These are phyloP conservation scores for Heterobasidion annosum DNA, from an alignment of 1,284 basidiomycete genomes.

Conservation along the genomic window DNA sequence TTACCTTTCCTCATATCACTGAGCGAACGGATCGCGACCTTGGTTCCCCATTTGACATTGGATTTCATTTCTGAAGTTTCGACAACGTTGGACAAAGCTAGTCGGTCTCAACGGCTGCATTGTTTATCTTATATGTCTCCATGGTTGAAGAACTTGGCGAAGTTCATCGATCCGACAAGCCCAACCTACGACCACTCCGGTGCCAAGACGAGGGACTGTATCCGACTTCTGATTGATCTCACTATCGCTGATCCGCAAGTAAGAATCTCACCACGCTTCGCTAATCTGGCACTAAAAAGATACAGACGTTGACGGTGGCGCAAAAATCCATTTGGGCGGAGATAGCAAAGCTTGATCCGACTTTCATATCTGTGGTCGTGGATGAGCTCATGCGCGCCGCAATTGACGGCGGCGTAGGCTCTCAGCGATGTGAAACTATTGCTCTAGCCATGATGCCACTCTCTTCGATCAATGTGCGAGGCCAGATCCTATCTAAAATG, in stretches of 20 bases:
- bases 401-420: conserved; percentile 72
- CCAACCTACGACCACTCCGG: conserved; percentile 61
- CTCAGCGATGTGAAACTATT: conserved; percentile 66
- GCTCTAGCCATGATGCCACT: conserved; percentile 68
- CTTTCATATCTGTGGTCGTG: conserved; percentile 61
- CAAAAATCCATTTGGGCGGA: conserved; percentile 74
- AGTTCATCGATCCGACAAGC: conserved; percentile 63
- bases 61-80: conserved; percentile 83
- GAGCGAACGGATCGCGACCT: conserved; percentile 64
- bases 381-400: conserved; percentile 76
- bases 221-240: conserved; percentile 68
- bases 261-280: conserved; percentile 9
- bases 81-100: conserved; percentile 47
- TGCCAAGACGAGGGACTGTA: conserved; percentile 66
- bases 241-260: conserved; percentile 68
- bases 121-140: conserved; percentile 78
- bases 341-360: conserved; percentile 58
- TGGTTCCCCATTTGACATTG: conserved; percentile 73
- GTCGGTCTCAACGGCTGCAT: conserved; percentile 48
- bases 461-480: conserved; percentile 70
- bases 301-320: conserved; percentile 56
- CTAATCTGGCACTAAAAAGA: background rate
- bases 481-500: conserved; percentile 67
- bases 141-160: conserved; percentile 76
- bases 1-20: conserved; percentile 72